Conservation (phyloP, 768 basidiomycete genomes). For the Rhizopogon vinicolor region DNA sequence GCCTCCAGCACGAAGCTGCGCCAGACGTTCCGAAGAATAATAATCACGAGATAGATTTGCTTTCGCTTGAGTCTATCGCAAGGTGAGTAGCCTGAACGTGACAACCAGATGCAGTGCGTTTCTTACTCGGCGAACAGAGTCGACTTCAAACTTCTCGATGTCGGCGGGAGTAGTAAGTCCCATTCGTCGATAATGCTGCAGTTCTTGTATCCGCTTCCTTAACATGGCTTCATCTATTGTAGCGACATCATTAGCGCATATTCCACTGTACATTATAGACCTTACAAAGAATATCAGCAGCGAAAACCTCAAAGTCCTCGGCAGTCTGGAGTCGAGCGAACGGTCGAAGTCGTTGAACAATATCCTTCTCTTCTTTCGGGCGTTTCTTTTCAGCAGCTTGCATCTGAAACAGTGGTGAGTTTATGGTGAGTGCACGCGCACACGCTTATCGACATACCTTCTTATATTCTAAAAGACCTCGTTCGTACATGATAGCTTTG, state of each 20-base stretch:
- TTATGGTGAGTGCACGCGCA: neutral
- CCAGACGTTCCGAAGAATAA: constrained; percentile 45
- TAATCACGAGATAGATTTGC: constrained; percentile 52
- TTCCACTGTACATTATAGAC: neutral
- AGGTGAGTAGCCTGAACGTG: neutral
- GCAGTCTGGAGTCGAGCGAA: constrained; percentile 90
- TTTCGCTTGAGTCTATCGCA: constrained; percentile 56
- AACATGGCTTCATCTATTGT: constrained; percentile 77
- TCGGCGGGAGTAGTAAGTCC: constrained; percentile 84
- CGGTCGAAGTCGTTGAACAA: constrained; percentile 82
- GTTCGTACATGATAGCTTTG: constrained; percentile 88
- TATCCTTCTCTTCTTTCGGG: constrained; percentile 86
- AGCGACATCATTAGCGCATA: neutral
- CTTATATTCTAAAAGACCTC: constrained; percentile 90
- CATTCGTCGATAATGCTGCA: constrained; percentile 85
- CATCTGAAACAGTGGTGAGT: constrained; percentile 47
- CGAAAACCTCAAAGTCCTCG: constrained; percentile 85
- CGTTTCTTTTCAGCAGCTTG: constrained; percentile 90
- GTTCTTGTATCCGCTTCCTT: constrained; percentile 83
- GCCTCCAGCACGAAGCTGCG: constrained; percentile 40
- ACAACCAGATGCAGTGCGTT: neutral
- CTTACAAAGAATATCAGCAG: constrained; percentile 88
- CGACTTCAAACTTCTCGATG: constrained; percentile 83
- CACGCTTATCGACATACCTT: constrained; percentile 55
- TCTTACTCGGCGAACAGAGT: constrained; percentile 68